Base-by-base conservation (phyloP, 1,284 basidiomycete genomes). In the Fomitopsis pinicola region DNA sequence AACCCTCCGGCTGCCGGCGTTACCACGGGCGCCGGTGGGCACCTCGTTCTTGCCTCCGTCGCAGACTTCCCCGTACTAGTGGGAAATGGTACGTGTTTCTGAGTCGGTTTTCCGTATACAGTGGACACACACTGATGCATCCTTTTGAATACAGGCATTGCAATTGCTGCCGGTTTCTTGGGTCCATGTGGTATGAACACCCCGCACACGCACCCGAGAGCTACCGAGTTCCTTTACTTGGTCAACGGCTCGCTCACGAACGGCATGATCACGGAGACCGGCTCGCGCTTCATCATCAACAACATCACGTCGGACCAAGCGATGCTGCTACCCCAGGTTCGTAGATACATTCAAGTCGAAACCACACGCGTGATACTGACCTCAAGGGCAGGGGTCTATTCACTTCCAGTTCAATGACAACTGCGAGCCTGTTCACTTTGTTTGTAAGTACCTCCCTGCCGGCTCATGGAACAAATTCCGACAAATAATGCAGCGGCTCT, bases 121-220 rank as follows among this genome's bases (percentile, higher is more conserved):
- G 9, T 38, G 12, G 15, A 17, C n/a, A 28, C 45, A 28, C 19
- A 22, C n/a, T 5, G 44, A 7, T 22, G 22, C 22, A 22, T 22
- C 22, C 9, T n/a, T 17, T 42, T 38, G 22, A 5, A 40, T 38
- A 15, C 46, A 65, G 69, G 66, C 33, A 61, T 72, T 36, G 68
- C 72, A 2, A 68, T 73, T 64, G 67, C 69, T 17, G 63, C 71
- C 30, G 71, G 71, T 2, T 63, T 66, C 59, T 59, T 73, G 33
- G 69, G 69, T 9, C 69, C 75, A 12, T 77, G 76, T 59, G 73
- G 71, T 5, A 71, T 76, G 71, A 76, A 76, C 71, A 75, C 73
- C 0, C 75, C 76, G 7, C 76, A 77, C 67, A 73, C 68, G 19
- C 75, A 77, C 60, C 75, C 75, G 3, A 73, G 75, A 26, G 75